Percentiles rank a stretch among this genome's conserved stretches.
These are phyloP conservation scores for Boechera retrofracta DNA, from an alignment of 345 rosid genomes.

Conservation along the genomic window DNA sequence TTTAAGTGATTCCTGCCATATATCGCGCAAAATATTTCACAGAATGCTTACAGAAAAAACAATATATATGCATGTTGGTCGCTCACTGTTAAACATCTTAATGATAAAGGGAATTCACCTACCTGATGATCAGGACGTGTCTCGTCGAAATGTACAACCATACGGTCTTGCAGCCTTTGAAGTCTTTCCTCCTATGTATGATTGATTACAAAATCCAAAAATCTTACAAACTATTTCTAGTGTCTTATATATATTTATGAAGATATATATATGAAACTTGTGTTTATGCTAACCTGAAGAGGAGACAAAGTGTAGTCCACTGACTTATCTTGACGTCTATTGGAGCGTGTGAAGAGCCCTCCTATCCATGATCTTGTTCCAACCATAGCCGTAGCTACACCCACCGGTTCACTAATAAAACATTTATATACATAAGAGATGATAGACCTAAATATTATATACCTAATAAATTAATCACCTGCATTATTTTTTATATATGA, in stretches of 20 bases:
- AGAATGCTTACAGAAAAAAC: background rate
- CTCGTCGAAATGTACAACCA: conserved; percentile 79
- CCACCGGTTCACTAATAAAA: conserved; percentile 44
- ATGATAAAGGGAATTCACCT: conserved; percentile 33
- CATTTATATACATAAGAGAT: conserved; percentile 26
- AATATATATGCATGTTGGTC: background rate
- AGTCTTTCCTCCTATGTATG: conserved; percentile 72
- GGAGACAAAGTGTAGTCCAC: conserved; percentile 62
- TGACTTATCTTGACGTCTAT: conserved; percentile 62
- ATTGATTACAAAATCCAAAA: background rate
- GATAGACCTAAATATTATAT: background rate
- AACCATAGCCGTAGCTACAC: conserved; percentile 88
- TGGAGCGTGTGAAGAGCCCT: conserved; percentile 74
- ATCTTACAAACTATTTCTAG: background rate
- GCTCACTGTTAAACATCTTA: background rate
- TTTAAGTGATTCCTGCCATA: conserved; percentile 77
- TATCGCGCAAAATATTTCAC: background rate
- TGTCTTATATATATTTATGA: background rate
- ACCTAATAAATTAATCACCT: conserved; percentile 5
- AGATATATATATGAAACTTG: background rate
- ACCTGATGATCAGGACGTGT: conserved; percentile 89
- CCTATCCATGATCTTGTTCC: conserved; percentile 94
- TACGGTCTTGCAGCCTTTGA: conserved; percentile 76
- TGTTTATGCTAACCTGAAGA: conserved; percentile 60
- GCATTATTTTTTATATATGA: background rate